phyloP scores from a whole-genome alignment of 2,329 filamentous ascomycete species.

The Penicillium concentricum region DNA sequence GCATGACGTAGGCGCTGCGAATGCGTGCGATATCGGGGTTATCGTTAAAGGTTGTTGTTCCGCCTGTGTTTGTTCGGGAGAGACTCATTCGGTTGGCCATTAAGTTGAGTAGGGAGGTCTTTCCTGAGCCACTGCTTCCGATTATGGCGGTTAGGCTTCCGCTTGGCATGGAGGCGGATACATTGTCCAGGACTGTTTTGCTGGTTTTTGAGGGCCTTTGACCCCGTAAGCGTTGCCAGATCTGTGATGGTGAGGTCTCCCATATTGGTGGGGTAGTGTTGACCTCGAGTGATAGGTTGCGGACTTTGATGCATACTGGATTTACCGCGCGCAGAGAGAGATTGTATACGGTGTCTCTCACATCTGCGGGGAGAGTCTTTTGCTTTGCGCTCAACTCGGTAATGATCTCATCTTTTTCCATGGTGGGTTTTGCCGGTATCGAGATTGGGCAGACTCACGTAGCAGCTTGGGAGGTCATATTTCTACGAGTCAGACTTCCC shows the following conservation, averaged over 20 bases:
- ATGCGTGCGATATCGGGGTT: constrained; percentile 48
- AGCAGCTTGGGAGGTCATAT: neutral
- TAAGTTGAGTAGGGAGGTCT: constrained; percentile 69
- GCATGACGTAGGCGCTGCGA: constrained; percentile 60
- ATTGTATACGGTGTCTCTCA: constrained; percentile 22
- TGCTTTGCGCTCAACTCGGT: constrained; percentile 15
- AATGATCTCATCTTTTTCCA: constrained; percentile 20
- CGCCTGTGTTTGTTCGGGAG: constrained; percentile 54
- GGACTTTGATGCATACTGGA: constrained; percentile 41
- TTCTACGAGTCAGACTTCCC: neutral
- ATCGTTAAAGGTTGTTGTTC: constrained; percentile 63
- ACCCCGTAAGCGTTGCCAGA: constrained; percentile 33
- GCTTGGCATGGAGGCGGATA: constrained; percentile 62
- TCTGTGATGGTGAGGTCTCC: constrained; percentile 31
- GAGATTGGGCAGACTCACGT: neutral
- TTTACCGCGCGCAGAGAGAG: constrained; percentile 43
- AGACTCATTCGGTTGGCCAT: constrained; percentile 66
- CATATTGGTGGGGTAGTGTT: constrained; percentile 35
- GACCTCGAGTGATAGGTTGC: constrained; percentile 33
- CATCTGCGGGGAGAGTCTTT: neutral
- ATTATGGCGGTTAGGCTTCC: constrained; percentile 74
- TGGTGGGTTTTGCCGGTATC: neutral
- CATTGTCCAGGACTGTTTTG: constrained; percentile 59
- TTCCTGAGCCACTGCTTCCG: constrained; percentile 71
- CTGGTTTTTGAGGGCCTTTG: constrained; percentile 22